Evolutionary conservation across 805 yeast genomes (phyloP).

Genomic region (Starmerella ratchasimensis): DNA sequence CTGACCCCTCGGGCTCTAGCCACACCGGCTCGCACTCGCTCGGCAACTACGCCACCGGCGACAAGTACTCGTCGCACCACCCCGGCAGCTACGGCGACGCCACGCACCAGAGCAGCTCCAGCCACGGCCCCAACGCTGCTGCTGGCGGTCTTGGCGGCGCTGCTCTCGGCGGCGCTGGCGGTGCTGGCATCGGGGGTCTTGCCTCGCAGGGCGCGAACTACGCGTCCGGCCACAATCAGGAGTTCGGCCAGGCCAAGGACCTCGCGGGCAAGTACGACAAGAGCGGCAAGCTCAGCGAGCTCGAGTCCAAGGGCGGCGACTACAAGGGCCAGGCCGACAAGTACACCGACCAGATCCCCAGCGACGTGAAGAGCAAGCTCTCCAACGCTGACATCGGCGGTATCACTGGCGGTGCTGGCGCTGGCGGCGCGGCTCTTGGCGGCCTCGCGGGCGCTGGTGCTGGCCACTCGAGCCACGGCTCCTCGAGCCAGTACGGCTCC

Average conservation of each 20-base stretch:
- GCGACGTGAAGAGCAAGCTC: constrained; percentile 4
- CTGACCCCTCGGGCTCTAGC: not conserved
- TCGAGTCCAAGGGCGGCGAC: constrained; percentile 3
- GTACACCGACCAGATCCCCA: constrained; percentile 3
- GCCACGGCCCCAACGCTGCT: constrained; percentile 11
- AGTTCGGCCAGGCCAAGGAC: no score
- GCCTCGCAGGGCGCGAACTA: constrained; percentile 3
- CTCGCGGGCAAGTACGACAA: not conserved
- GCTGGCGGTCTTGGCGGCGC: constrained; percentile 16
- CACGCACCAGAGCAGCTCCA: constrained; percentile 3
- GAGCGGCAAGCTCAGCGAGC: not conserved
- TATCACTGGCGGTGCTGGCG: constrained; percentile 10
- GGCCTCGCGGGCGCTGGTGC: constrained; percentile 6
- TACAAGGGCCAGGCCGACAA: constrained; percentile 3
- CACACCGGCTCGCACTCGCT: constrained; percentile 1
- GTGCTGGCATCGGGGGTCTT: constrained; percentile 11
- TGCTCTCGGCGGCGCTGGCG: constrained; percentile 7
- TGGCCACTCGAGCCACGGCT: no score
- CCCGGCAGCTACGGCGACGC: not conserved
- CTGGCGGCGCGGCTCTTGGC: constrained; percentile 5
- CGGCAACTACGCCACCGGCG: not conserved
- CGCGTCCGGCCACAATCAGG: not conserved
- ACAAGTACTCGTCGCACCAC: not conserved
- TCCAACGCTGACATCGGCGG: constrained; percentile 13
- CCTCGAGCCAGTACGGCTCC: constrained; percentile 1